phyloP scores from a whole-genome alignment of 2,329 filamentous ascomycete species.

The Westerdykella ornata region DNA sequence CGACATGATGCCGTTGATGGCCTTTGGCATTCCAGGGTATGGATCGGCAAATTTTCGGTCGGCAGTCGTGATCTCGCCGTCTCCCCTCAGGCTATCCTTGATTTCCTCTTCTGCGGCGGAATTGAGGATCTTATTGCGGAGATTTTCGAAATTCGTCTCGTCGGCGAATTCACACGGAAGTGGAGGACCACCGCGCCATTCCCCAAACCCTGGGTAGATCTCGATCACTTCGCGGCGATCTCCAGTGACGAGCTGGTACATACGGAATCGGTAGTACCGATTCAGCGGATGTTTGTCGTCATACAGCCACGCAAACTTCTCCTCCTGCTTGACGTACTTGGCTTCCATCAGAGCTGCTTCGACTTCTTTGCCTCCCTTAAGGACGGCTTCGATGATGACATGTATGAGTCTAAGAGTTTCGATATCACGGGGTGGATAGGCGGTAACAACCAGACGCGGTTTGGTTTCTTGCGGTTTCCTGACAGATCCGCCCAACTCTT shows the following conservation, averaged over 20 bases:
- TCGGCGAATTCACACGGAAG: constrained; percentile 79
- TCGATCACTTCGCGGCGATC: constrained; percentile 7
- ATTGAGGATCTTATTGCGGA: constrained; percentile 79
- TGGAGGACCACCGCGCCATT: constrained; percentile 66
- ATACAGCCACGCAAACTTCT: constrained; percentile 93
- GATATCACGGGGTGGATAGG: constrained; percentile 70
- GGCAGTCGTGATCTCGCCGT: constrained; percentile 31
- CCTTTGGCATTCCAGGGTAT: constrained; percentile 23
- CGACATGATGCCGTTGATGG: constrained; percentile 23
- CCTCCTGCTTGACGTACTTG: constrained; percentile 73
- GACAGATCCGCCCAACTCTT: constrained; percentile 4
- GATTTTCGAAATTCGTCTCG: constrained; percentile 57
- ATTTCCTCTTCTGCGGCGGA: constrained; percentile 63
- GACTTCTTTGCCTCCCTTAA: constrained; percentile 77
- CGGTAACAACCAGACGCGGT: constrained; percentile 28
- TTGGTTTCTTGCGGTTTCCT: constrained; percentile 4
- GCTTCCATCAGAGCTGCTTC: constrained; percentile 88
- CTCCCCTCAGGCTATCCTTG: constrained; percentile 39
- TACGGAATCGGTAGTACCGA: constrained; percentile 86
- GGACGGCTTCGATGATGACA: constrained; percentile 72
- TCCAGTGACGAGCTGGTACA: constrained; percentile 78
- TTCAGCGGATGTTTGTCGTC: constrained; percentile 64
- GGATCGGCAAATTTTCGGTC: constrained; percentile 17
- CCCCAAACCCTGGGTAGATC: constrained; percentile 22
- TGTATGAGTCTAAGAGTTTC: constrained; percentile 78